Evolutionary conservation across 2,329 filamentous ascomycete species (phyloP), one percentile per base, ranked within the genome.

Genomic region (Xylariaceae sp.): DNA sequence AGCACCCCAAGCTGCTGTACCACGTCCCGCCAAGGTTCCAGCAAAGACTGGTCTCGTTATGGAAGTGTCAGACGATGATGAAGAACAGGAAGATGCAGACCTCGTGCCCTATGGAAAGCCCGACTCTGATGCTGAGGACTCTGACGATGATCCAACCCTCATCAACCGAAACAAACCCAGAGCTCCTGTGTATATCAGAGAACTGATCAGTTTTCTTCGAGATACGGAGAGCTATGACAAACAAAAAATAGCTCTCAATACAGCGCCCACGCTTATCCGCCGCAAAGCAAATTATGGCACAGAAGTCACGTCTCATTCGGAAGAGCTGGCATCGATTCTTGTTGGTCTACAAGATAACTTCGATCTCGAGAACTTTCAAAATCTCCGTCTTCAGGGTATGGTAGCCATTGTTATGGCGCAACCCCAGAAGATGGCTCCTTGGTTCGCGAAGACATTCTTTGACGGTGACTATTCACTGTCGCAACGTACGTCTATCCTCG

Each of bases 81-180:
- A 51, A 1, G 76, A 77, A 10, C 80, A 79, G 7, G 85, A 87
- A 51, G 82, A 85, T 37, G 84, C 87, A 13, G 88, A 89, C 61
- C 77, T 97, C 1, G 78, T 85, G 2, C 83, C 90, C 0, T 96
- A 97, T 66, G 83, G 84, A 11, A 97, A 96, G 72, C 90, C 90
- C 0, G 90, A 91, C 68, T 92, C 89, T 1, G 94, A 99, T 66
- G 82, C 86, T 0, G 90, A 95, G 70, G 94, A 99, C 70, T 93
- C 91, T 0, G 92, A 97, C 59, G 92, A 97, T 44, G 95, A 99
- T 67, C 88, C 94, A 4, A 96, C 92, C 0, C 78, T 96, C 15
- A 82, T 97, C 52, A 87, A 89, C 59, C 83, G 92, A 11, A 87
- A 94, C 73, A 97, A 94, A 67, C 84, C 88, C 18, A 88, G 84